Conservation (phyloP, 1,139 yeast species). For the Kodamaea fungicola region DNA sequence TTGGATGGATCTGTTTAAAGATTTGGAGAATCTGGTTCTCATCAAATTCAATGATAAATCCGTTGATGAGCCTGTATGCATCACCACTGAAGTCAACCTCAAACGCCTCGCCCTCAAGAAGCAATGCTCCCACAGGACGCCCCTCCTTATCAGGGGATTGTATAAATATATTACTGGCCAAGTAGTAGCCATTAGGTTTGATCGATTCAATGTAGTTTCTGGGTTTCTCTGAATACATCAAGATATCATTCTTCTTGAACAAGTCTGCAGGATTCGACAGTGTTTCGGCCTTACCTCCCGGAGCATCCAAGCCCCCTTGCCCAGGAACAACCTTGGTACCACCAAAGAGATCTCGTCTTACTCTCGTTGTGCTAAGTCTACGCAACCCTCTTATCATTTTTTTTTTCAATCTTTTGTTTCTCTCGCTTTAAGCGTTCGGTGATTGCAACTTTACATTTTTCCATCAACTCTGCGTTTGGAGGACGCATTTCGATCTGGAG, state of each 20-base stretch:
- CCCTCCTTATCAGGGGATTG: conserved; percentile 47
- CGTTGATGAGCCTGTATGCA: conserved; percentile 37
- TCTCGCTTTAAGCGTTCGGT: conserved; percentile 21
- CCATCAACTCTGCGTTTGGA: conserved; percentile 14
- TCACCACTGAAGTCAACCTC: conserved; percentile 50
- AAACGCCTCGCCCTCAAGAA: conserved; percentile 61
- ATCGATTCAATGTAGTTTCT: conserved; percentile 44
- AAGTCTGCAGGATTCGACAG: conserved; percentile 45
- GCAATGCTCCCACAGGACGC: conserved; percentile 50
- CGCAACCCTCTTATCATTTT: not conserved
- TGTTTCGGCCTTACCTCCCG: conserved; percentile 38
- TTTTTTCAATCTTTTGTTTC: conserved; percentile 7
- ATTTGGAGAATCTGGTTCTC: conserved; percentile 39
- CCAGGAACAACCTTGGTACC: conserved; percentile 23
- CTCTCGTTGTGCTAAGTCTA: not conserved
- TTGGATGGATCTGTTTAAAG: conserved; percentile 61
- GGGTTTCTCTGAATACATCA: conserved; percentile 43
- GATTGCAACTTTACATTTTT: conserved; percentile 28
- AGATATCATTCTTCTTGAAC: conserved; percentile 42
- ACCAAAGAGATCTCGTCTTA: conserved; percentile 23
- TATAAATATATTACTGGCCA: conserved; percentile 34
- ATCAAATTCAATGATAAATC: conserved; percentile 41
- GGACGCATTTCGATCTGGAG: not conserved
- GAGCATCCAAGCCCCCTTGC: conserved; percentile 23
- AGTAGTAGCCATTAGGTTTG: conserved; percentile 38